phyloP scores from a whole-genome alignment of 306 rosid genomes.

The Morella rubra region DNA sequence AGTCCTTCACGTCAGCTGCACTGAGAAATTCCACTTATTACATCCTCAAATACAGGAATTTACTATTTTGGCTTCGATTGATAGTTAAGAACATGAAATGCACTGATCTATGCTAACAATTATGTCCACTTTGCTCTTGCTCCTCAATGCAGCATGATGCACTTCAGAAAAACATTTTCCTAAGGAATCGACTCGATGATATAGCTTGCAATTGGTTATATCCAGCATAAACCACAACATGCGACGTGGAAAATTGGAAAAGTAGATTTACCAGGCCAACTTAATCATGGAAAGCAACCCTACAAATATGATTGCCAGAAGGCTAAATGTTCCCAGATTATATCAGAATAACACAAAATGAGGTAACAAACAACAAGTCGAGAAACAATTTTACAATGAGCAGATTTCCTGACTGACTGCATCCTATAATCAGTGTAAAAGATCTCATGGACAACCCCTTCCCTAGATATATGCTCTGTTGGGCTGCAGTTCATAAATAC shows the following conservation, averaged over 20 bases:
- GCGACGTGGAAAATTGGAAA: neutral
- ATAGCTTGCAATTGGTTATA: too few species aligned
- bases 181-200: too few species aligned
- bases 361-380: neutral
- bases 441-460: too few species aligned
- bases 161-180: neutral
- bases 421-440: too few species aligned
- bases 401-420: too few species aligned
- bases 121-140: neutral
- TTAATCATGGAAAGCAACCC: neutral
- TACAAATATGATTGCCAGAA: neutral
- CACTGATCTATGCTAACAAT: neutral
- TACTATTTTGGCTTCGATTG: conserved; percentile 4
- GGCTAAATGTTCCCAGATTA: neutral
- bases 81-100: conserved; percentile 15
- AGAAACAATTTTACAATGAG: neutral
- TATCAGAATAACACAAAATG: neutral
- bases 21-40: conserved; percentile 58
- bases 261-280: neutral
- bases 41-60: conserved; percentile 28
- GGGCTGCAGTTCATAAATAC: too few species aligned
- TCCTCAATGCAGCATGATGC: neutral
- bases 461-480: too few species aligned
- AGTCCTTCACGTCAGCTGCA: conserved; percentile 81
- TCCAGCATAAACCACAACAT: too few species aligned